Conservation (phyloP, 2,329 filamentous ascomycete genomes). For the Ambrosiella xylebori region DNA sequence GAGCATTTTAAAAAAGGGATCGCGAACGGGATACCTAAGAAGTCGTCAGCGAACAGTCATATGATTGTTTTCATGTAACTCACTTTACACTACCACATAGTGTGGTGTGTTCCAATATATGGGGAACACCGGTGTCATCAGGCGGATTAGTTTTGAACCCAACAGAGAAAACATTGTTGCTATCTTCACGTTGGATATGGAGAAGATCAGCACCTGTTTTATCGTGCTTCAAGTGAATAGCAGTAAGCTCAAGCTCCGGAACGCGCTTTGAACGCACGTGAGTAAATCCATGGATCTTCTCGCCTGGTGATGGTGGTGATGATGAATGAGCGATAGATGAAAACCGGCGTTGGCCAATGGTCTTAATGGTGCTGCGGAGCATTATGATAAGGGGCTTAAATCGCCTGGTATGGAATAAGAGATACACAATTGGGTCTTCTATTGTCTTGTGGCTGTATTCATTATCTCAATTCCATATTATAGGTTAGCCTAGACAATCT, state of each 20-base stretch:
- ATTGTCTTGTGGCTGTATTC: not conserved
- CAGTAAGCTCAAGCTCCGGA: slow-evolving; percentile 82
- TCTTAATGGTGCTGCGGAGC: slow-evolving; percentile 11
- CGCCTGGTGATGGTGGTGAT: slow-evolving; percentile 54
- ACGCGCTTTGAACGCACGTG: slow-evolving; percentile 79
- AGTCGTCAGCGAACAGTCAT: not conserved
- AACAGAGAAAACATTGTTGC: slow-evolving; percentile 98
- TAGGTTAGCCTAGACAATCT: not conserved
- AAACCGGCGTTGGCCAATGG: slow-evolving; percentile 10
- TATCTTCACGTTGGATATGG: slow-evolving; percentile 84
- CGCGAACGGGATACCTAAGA: slow-evolving; percentile 80
- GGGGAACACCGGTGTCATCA: slow-evolving; percentile 86
- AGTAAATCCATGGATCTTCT: slow-evolving; percentile 86
- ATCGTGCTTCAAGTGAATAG: slow-evolving; percentile 78
- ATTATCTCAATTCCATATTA: not conserved
- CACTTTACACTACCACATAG: slow-evolving; percentile 89
- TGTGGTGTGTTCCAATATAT: slow-evolving; percentile 95
- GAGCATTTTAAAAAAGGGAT: slow-evolving; percentile 99
- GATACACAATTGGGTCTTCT: not conserved
- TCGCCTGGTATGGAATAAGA: no score
- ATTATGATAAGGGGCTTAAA: not conserved
- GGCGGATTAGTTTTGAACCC: slow-evolving; percentile 98
- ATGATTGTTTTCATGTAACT: slow-evolving; percentile 13
- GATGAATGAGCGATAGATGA: slow-evolving; percentile 7
- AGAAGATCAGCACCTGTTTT: slow-evolving; percentile 92